Conservation (phyloP, 208 protist species). For the Leishmania turanica region DNA sequence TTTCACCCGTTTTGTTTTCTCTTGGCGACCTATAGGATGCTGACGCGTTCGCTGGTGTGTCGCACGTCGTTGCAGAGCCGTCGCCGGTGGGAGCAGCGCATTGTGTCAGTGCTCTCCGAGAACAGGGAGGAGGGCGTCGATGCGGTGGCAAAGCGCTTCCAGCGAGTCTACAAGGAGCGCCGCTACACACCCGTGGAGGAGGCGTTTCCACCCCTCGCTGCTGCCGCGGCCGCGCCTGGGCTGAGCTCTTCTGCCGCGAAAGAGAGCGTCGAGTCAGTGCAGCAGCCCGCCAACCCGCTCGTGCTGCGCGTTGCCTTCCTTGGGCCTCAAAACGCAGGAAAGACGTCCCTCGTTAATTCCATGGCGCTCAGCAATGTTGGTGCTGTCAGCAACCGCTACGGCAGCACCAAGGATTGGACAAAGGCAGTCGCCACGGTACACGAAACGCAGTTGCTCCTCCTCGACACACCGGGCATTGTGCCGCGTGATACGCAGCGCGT, state of each 20-base stretch:
- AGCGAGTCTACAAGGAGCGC: slow-evolving; percentile 84
- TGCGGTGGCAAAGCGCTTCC: slow-evolving; percentile 69
- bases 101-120: slow-evolving; percentile 71
- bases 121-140: slow-evolving; percentile 64
- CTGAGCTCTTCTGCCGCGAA: neutral
- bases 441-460: slow-evolving; percentile 85
- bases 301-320: slow-evolving; percentile 68
- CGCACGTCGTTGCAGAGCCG: slow-evolving; percentile 59
- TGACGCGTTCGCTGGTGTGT: slow-evolving; percentile 15
- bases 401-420: slow-evolving; percentile 82
- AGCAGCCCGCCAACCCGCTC: slow-evolving; percentile 48
- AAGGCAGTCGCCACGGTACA: slow-evolving; percentile 85
- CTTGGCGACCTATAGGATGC: neutral
- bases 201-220: slow-evolving; percentile 70
- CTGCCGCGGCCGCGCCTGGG: neutral
- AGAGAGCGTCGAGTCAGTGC: neutral
- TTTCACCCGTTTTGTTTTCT: neutral
- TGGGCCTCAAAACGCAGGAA: slow-evolving; percentile 87
- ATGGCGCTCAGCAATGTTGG: slow-evolving; percentile 82
- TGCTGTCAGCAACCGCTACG: slow-evolving; percentile 81
- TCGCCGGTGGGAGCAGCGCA: slow-evolving; percentile 88
- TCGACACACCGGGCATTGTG: slow-evolving; percentile 87
- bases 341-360: slow-evolving; percentile 90
- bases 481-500: slow-evolving; percentile 44
- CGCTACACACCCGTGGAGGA: slow-evolving; percentile 83